Base-by-base conservation (phyloP, 805 yeast genomes). In the Yarrowia keelungensis region DNA sequence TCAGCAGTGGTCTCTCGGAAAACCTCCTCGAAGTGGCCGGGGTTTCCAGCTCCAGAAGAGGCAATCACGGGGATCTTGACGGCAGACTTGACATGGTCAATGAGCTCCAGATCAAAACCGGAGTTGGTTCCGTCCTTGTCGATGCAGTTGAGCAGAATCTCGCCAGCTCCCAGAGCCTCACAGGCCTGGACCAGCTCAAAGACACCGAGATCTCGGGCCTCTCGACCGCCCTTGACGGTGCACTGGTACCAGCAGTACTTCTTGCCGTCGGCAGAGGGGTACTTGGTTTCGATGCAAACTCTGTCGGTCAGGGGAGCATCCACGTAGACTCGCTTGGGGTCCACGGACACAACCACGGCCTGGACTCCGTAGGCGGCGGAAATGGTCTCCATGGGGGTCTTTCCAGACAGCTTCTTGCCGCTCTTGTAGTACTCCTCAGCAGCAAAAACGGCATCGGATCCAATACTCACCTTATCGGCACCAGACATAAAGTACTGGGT, bases 291-390 rank as follows among this genome's bases (percentile, higher is more conserved):
- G 62, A 93, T 84, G 0, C 89, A 83, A 19, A 79, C 79, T 12
- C 90, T 87, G 19, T 83, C 86, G 1, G 75, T 68, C 12, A 38
- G 46, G 3, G 96, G 95, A 16, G 82, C 79, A 8, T 74, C n/a
- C 2, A 94, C 88, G 75, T 91, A 95, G 26, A 85, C 89, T 71
- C 97, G 84, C 75, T 91, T 95, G 45, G 99, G 99, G 78, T 95
- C 99, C n/a, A 95, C 97, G 0, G 98, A 93, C 14, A 95, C 93
- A 7, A 95, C 98, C 8, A 95, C 99, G 0, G 99, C 99, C 79
- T 95, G 99, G 22, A 86, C 89, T 69, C 99, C 99, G 78, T 94
- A 95, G 0, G 97, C 90, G 49, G 85, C 84, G 1, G 98, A 91
- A 36, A 95, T 95, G 0, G 96, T 89, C 79, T 95, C 99, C 72